These are phyloP conservation scores for Exsudoporus frostii DNA, from an alignment of 768 basidiomycete species.

Conservation along the genomic window DNA sequence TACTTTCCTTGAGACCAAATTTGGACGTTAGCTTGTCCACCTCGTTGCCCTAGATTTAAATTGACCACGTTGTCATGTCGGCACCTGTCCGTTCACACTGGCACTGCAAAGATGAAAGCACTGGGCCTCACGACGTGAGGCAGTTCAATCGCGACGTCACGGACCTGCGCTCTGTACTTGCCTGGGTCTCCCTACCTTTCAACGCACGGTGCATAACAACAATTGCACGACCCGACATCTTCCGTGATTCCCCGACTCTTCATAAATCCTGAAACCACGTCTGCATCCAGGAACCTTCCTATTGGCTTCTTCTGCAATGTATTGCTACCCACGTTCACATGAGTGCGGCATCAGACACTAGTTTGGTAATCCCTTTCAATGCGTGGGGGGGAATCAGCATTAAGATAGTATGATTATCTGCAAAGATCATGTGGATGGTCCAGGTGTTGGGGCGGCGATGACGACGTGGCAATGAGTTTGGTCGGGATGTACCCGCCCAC, in stretches of 20 bases:
- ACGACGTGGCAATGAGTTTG: not conserved
- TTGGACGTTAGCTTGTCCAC: slow-evolving; percentile 27
- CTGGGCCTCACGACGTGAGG: no score
- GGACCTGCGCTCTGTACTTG: no score
- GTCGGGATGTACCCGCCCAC: not conserved
- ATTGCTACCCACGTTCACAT: not conserved
- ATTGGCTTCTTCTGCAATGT: not conserved
- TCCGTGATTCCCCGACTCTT: no score
- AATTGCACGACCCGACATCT: not conserved
- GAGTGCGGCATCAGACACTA: not conserved
- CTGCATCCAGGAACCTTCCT: not conserved
- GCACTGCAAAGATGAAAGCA: no score
- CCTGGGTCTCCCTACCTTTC: not conserved
- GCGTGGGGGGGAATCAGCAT: not conserved
- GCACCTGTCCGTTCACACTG: not conserved
- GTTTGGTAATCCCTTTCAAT: slow-evolving; percentile 7
- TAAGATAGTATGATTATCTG: not conserved
- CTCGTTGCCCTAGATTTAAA: not conserved
- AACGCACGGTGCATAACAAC: not conserved
- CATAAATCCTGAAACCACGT: not conserved
- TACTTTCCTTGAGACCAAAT: slow-evolving; percentile 25
- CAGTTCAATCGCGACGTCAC: no score
- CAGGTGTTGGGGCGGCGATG: not conserved
- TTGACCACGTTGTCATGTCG: not conserved
- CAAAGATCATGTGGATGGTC: not conserved